Conservation (phyloP, 495 filamentous ascomycete genomes). For the Clavariopsis aquatica region DNA sequence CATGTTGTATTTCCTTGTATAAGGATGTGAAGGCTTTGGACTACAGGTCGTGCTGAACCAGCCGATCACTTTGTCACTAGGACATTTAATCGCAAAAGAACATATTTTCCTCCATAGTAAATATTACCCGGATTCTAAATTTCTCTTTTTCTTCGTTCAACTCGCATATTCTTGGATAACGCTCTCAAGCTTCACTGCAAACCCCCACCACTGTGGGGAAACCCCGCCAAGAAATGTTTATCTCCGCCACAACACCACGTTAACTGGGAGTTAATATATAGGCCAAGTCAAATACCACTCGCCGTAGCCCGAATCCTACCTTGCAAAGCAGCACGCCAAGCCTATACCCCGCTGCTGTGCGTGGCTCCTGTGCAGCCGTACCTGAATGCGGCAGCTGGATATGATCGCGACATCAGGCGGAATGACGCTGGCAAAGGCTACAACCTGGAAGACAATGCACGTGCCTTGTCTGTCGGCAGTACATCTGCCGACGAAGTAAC, state of each 20-base stretch:
- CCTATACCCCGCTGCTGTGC: slow-evolving; percentile 27
- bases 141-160: not conserved
- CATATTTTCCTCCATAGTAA: no score
- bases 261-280: slow-evolving; percentile 7
- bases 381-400: slow-evolving; percentile 29
- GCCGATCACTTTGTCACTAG: not conserved
- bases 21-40: not conserved
- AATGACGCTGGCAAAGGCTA: not conserved
- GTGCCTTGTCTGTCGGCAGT: not conserved
- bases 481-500: not conserved
- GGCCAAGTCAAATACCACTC: slow-evolving; percentile 20
- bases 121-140: not conserved
- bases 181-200: not conserved
- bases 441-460: not conserved
- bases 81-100: not conserved
- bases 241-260: slow-evolving; percentile 3
- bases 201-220: slow-evolving; percentile 2
- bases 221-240: slow-evolving; percentile 12
- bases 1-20: not conserved
- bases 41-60: not conserved
- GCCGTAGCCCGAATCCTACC: not conserved
- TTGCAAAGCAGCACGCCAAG: slow-evolving; percentile 11
- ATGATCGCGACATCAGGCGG: slow-evolving; percentile 16
- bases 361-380: no score
- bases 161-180: not conserved